A percentile compares a stretch with the other conserved stretches of the same genome.
phyloP scores from a whole-genome alignment of 2,329 filamentous ascomycete genomes.

The Botrytis elliptica region DNA sequence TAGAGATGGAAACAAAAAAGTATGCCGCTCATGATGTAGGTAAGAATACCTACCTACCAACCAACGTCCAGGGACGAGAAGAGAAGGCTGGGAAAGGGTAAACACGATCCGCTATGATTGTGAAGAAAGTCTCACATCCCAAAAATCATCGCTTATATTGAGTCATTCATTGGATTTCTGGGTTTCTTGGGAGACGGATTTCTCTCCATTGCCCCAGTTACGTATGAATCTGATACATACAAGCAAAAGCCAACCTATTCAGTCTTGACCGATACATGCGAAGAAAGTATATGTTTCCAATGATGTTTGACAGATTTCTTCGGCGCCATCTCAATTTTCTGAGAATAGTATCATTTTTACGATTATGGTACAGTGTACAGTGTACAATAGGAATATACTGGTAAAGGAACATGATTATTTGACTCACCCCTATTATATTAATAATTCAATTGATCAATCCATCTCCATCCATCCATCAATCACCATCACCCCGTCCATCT shows the following conservation, averaged over 20 bases:
- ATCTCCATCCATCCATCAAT: not conserved
- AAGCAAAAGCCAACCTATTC: not conserved
- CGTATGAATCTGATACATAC: not conserved
- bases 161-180: not conserved
- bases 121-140: not conserved
- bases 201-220: not conserved
- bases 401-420: not conserved
- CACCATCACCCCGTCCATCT: not conserved
- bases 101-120: not conserved
- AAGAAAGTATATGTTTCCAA: not conserved
- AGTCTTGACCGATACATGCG: not conserved
- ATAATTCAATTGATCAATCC: not conserved
- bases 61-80: not conserved
- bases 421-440: not conserved
- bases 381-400: not conserved
- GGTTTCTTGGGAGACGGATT: not conserved
- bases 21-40: not conserved
- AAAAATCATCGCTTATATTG: not conserved
- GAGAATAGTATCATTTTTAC: not conserved
- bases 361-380: not conserved
- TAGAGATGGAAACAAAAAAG: not conserved
- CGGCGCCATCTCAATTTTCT: slow-evolving; percentile 8
- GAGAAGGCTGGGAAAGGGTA: slow-evolving; percentile 1
- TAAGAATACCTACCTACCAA: not conserved
- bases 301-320: slow-evolving; percentile 1